These are phyloP conservation scores for Zygoascus meyerae DNA, from an alignment of 1,139 yeast genomes.

Conservation along the genomic window DNA sequence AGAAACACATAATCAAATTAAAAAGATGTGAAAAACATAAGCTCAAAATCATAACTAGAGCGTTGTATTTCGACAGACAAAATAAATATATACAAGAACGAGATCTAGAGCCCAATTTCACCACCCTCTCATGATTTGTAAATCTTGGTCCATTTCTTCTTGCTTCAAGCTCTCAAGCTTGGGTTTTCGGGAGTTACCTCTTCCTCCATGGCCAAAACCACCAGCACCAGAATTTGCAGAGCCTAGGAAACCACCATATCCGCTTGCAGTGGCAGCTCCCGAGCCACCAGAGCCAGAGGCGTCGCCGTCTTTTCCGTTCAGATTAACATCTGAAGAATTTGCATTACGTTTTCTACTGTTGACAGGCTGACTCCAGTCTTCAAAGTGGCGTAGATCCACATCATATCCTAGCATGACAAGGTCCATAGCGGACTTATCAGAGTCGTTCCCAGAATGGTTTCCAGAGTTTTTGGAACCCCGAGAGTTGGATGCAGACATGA, in stretches of 20 bases:
- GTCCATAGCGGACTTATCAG: conserved; percentile 5
- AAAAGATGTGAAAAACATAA: too few species aligned
- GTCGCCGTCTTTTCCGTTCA: conserved; percentile 6
- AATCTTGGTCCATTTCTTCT: conserved; percentile 1
- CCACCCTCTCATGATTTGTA: background rate
- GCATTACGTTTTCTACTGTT: conserved; percentile 7
- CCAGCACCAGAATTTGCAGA: background rate
- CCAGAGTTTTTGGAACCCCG: background rate
- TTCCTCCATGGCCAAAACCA: background rate
- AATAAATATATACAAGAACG: too few species aligned
- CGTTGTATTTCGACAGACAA: too few species aligned
- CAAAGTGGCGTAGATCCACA: conserved; percentile 9
- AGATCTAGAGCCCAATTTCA: too few species aligned
- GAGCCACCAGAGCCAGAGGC: conserved; percentile 7
- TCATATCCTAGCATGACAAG: conserved; percentile 1
- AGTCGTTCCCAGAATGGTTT: conserved; percentile 1
- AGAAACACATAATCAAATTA: too few species aligned
- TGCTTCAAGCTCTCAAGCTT: conserved; percentile 5
- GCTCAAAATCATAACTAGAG: too few species aligned
- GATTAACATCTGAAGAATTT: background rate
- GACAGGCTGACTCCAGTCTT: conserved; percentile 9
- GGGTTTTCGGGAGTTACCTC: background rate
- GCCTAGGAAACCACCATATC: background rate
- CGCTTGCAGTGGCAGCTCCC: conserved; percentile 9
- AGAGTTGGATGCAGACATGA: background rate